These are phyloP conservation scores for Ogataea naganishii DNA, from an alignment of 805 yeast species.

Conservation along the genomic window DNA sequence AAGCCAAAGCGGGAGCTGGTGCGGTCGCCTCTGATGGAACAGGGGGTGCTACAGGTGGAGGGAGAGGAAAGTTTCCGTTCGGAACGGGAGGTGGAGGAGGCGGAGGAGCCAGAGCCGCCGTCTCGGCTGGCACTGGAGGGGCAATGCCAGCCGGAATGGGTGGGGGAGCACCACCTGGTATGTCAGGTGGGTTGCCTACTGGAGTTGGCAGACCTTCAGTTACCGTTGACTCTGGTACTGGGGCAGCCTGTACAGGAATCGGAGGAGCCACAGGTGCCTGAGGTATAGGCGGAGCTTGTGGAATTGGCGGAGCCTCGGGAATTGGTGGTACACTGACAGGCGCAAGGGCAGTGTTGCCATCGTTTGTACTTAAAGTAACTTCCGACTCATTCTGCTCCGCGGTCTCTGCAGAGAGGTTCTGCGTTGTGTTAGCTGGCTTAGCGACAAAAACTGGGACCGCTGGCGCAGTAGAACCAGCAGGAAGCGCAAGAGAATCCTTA, in stretches of 20 bases:
- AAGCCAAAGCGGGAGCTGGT: slow-evolving; percentile 20
- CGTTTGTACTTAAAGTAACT: no score
- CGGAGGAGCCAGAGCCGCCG: slow-evolving; percentile 26
- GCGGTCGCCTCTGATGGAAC: slow-evolving; percentile 25
- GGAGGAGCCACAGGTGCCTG: slow-evolving; percentile 5
- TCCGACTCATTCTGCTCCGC: no score
- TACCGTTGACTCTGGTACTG: slow-evolving; percentile 18
- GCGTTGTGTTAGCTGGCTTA: no score
- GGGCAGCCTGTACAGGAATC: slow-evolving; percentile 11
- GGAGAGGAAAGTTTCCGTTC: no score
- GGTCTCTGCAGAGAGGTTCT: no score
- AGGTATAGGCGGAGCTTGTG: slow-evolving; percentile 11
- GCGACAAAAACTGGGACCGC: no score
- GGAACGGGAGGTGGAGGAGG: slow-evolving; percentile 32
- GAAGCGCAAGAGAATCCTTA: no score
- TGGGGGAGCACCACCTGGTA: slow-evolving; percentile 13
- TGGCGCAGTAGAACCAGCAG: slow-evolving; percentile 7
- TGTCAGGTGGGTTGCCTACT: not conserved
- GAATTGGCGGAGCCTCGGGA: slow-evolving; percentile 10
- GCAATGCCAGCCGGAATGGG: slow-evolving; percentile 23
- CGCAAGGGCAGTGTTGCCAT: no score
- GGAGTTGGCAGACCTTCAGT: slow-evolving; percentile 12
- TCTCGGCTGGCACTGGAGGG: slow-evolving; percentile 22
- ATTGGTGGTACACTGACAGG: slow-evolving; percentile 5
- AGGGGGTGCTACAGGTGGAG: slow-evolving; percentile 24